Conservation (phyloP, 2,329 filamentous ascomycete species). For the Seiridium unicorne region DNA sequence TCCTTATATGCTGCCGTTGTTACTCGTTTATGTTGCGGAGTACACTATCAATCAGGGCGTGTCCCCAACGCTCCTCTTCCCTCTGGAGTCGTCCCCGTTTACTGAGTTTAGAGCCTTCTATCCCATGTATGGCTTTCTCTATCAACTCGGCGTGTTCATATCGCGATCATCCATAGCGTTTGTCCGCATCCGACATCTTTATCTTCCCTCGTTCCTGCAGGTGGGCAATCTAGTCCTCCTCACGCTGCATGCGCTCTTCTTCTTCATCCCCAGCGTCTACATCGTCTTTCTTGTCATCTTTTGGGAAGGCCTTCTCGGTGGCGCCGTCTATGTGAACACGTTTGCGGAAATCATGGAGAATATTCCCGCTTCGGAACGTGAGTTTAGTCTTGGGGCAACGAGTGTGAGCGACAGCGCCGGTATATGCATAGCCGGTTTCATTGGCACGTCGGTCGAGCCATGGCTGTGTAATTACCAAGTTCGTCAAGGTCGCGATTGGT, state of each 20-base stretch:
- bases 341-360: constrained; percentile 92
- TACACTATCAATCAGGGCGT: constrained; percentile 98
- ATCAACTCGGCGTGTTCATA: constrained; percentile 93
- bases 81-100: constrained; percentile 74
- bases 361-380: constrained; percentile 72
- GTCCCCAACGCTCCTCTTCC: constrained; percentile 84
- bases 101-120: constrained; percentile 83
- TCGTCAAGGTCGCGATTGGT: constrained; percentile 73
- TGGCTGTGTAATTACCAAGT: constrained; percentile 84
- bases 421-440: constrained; percentile 82
- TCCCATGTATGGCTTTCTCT: constrained; percentile 90
- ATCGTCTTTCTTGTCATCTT: constrained; percentile 83
- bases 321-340: constrained; percentile 91
- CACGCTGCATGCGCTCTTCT: constrained; percentile 71
- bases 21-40: constrained; percentile 92
- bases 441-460: constrained; percentile 81
- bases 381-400: constrained; percentile 88
- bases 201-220: constrained; percentile 80
- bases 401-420: constrained; percentile 90
- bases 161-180: constrained; percentile 90
- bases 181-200: constrained; percentile 75
- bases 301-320: constrained; percentile 91
- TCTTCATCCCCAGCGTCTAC: constrained; percentile 83
- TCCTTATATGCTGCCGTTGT: constrained; percentile 82
- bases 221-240: constrained; percentile 74